Evolutionary conservation across 2,329 filamentous ascomycete species (phyloP).

Genomic region (Penicillium sp.): DNA sequence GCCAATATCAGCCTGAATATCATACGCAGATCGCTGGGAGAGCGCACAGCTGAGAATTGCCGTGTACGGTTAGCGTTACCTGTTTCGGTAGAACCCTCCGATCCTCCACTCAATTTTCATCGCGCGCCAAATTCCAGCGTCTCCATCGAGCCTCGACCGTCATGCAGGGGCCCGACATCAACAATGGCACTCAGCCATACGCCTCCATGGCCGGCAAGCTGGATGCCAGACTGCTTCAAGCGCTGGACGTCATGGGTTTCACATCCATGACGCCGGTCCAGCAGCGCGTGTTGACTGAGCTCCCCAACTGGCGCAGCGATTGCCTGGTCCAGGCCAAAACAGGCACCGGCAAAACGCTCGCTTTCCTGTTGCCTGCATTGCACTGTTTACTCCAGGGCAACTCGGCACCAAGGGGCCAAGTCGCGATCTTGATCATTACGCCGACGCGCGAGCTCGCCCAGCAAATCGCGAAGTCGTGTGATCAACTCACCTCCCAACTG

Average conservation of each 20-base stretch:
- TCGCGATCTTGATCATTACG: conserved; percentile 49
- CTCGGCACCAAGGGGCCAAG: conserved; percentile 34
- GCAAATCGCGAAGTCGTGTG: conserved; percentile 50
- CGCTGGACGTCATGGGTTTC: conserved; percentile 34
- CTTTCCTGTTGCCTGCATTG: conserved; percentile 49
- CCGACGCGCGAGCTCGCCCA: conserved; percentile 51
- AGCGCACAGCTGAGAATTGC: too few relatives aligned
- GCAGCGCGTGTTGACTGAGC: conserved; percentile 51
- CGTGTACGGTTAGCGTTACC: too few relatives aligned
- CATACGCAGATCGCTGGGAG: too few relatives aligned
- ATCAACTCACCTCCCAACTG: conserved; percentile 44
- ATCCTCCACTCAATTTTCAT: too few relatives aligned
- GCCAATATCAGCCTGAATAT: too few relatives aligned
- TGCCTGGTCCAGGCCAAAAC: conserved; percentile 56
- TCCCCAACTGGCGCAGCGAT: conserved; percentile 51
- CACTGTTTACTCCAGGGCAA: conserved; percentile 44
- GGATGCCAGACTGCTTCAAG: conserved; percentile 33
- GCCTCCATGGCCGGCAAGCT: conserved; percentile 36
- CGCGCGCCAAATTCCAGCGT: too few relatives aligned
- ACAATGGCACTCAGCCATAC: conserved; percentile 28
- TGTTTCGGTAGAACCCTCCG: too few relatives aligned
- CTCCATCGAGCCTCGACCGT: conserved; percentile 1
- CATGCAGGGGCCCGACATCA: conserved; percentile 16
- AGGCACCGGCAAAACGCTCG: conserved; percentile 52
- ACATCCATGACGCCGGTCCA: conserved; percentile 54